Evolutionary conservation across 371 early-diverging fungal genomes (phyloP), one percentile per base, ranked within the genome.

Genomic region (Nematocida major): DNA sequence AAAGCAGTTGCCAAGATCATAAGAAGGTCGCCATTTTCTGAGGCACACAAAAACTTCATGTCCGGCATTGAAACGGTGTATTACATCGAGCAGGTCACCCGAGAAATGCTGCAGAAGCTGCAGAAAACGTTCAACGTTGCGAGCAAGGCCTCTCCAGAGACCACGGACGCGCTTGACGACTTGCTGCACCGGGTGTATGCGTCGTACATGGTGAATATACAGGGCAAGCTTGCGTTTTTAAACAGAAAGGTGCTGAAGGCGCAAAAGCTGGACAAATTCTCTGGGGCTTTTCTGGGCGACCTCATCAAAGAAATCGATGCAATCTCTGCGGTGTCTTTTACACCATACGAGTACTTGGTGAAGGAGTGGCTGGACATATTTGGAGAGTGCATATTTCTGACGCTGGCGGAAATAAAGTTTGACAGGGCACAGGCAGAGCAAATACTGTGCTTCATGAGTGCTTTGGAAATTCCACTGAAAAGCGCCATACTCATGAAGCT

Each of bases 331-430:
- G 36, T 63, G 11, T 20, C 40, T 3, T 73, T 73, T 32, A 45
- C 62, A 5, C n/a, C 24, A 42, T 47, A 62, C 11, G 30, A 61
- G 4, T 78, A 65, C 22, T 36, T 73, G 28, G 0, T 73, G 13
- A 51, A 48, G 32, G 76, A 73, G 45, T 73, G 62, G 59, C 62
- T 73, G 51, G 65, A 63, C 32, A 54, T 73, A 15, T 65, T 73
- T 11, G 76, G 76, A n/a, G 62, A 73, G 63, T 30, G 32, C 0
- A 22, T 73, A 3, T 51, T 73, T n/a, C 13, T 26, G 18, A 53
- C n/a, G 0, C 51, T 73, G 0, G 3, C 18, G 24, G 45, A 40
- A 5, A 13, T 73, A 5, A 63, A 61, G 22, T 32, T 73, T 4
- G 20, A 18, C 26, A 13, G 15, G 7, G 11, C 78, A 2, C 26